A percentile compares a stretch with the other conserved stretches of the same genome.
phyloP scores from a whole-genome alignment of 345 rosid genomes.

The Bruguiera parviflora region DNA sequence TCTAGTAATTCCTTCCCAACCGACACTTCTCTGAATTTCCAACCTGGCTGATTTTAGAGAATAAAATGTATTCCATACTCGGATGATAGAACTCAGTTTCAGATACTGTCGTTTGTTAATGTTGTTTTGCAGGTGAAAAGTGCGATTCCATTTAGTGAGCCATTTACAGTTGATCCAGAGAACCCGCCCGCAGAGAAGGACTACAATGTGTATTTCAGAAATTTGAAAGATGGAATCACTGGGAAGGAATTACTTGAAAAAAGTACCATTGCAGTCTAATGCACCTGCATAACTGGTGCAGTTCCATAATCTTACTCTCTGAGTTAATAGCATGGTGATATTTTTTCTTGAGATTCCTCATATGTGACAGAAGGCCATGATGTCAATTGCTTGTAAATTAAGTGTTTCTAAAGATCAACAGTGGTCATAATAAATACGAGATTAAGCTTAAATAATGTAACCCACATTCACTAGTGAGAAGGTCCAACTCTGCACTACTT shows the following conservation, averaged over 20 bases:
- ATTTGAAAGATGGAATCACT: slow-evolving; percentile 68
- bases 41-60: too few species aligned
- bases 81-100: not conserved
- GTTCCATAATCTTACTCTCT: not conserved
- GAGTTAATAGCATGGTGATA: not conserved
- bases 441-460: too few species aligned
- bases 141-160: slow-evolving; percentile 78
- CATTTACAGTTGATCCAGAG: slow-evolving; percentile 82
- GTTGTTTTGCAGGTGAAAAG: slow-evolving; percentile 67
- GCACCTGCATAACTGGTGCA: not conserved
- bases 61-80: too few species aligned
- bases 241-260: slow-evolving; percentile 71
- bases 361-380: too few species aligned
- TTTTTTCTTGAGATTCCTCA: too few species aligned
- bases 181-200: slow-evolving; percentile 90
- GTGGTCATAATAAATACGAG: too few species aligned
- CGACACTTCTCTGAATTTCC: too few species aligned
- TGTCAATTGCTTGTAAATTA: too few species aligned
- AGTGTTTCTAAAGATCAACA: too few species aligned
- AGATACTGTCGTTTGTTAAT: not conserved
- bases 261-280: slow-evolving; percentile 56
- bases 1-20: too few species aligned
- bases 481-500: too few species aligned
- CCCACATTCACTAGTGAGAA: too few species aligned
- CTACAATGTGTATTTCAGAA: slow-evolving; percentile 62